phyloP scores from a whole-genome alignment of 2,329 filamentous ascomycete genomes.

The Cytospora piceicola region DNA sequence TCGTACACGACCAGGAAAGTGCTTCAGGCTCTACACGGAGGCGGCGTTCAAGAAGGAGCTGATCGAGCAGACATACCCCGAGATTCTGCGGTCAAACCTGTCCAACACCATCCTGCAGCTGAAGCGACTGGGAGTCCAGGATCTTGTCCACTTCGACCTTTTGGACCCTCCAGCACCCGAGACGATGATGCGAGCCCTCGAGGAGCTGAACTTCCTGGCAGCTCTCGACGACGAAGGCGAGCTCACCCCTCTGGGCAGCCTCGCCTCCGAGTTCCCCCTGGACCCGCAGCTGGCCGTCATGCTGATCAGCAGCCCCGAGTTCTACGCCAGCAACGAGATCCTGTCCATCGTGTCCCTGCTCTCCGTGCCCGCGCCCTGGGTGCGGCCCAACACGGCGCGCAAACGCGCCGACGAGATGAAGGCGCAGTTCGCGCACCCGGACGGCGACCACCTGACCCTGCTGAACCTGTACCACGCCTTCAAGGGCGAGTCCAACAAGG shows the following conservation, averaged over 20 bases:
- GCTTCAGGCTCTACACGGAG: slow-evolving; percentile 96
- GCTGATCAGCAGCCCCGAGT: slow-evolving; percentile 96
- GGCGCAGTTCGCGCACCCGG: slow-evolving; percentile 84
- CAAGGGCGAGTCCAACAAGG: slow-evolving; percentile 72
- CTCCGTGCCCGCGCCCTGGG: slow-evolving; percentile 92
- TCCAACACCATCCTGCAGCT: slow-evolving; percentile 93
- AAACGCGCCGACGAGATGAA: slow-evolving; percentile 99
- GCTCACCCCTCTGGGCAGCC: slow-evolving; percentile 79
- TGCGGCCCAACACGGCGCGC: slow-evolving; percentile 80
- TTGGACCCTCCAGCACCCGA: slow-evolving; percentile 99
- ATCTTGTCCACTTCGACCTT: slow-evolving; percentile 96
- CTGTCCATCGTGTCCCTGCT: slow-evolving; percentile 92
- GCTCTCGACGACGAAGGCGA: slow-evolving; percentile 97
- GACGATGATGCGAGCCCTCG: slow-evolving; percentile 95
- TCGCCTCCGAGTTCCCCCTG: slow-evolving; percentile 93
- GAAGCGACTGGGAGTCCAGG: slow-evolving; percentile 94
- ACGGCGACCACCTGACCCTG: slow-evolving; percentile 94
- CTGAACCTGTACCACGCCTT: slow-evolving; percentile 98
- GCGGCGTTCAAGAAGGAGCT: slow-evolving; percentile 96
- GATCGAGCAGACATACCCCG: slow-evolving; percentile 95
- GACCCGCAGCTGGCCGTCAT: slow-evolving; percentile 95
- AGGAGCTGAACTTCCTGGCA: slow-evolving; percentile 96
- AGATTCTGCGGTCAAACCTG: slow-evolving; percentile 92
- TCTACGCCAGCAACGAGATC: slow-evolving; percentile 98
- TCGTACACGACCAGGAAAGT: slow-evolving; percentile 97